Conservation (phyloP, 1,139 yeast genomes). For the Sugiyamaella pinicola region DNA sequence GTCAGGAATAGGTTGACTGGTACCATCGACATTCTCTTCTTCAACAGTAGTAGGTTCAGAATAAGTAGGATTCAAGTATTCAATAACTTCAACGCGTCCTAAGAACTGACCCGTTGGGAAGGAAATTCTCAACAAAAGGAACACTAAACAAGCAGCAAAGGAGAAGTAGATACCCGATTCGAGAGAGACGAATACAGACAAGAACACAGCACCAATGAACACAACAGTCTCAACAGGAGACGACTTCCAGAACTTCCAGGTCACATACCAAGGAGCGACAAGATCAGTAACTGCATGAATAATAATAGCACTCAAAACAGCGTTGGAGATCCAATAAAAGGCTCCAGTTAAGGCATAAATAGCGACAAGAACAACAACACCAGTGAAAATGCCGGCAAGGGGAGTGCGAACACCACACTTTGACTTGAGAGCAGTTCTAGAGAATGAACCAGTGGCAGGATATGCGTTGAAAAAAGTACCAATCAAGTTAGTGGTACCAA, state of each 20-base stretch:
- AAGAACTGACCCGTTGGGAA: conserved; percentile 81
- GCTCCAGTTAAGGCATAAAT: conserved; percentile 80
- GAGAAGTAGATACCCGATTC: conserved; percentile 93
- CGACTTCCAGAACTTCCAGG: conserved; percentile 74
- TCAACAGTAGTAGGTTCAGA: conserved; percentile 34
- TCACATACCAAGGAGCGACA: conserved; percentile 68
- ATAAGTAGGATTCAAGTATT: conserved; percentile 53
- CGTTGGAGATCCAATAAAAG: conserved; percentile 88
- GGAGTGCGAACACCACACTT: conserved; percentile 97
- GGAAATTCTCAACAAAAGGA: conserved; percentile 71
- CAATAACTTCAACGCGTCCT: conserved; percentile 59
- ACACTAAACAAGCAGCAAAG: conserved; percentile 78
- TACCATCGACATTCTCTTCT: neutral
- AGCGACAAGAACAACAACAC: conserved; percentile 83
- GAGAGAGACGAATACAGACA: conserved; percentile 79
- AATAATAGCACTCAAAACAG: conserved; percentile 81
- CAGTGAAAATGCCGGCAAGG: conserved; percentile 88
- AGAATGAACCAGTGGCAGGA: conserved; percentile 95
- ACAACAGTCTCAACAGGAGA: conserved; percentile 77
- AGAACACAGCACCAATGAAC: conserved; percentile 72
- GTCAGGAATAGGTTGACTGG: neutral
- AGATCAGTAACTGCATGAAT: conserved; percentile 95
- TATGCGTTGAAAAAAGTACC: conserved; percentile 93
- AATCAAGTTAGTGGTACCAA: conserved; percentile 85
- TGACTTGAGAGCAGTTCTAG: conserved; percentile 90